Percentiles rank a stretch among this genome's conserved stretches.
phyloP scores from a whole-genome alignment of 1,284 basidiomycete species.

The Coniferiporia weirii region DNA sequence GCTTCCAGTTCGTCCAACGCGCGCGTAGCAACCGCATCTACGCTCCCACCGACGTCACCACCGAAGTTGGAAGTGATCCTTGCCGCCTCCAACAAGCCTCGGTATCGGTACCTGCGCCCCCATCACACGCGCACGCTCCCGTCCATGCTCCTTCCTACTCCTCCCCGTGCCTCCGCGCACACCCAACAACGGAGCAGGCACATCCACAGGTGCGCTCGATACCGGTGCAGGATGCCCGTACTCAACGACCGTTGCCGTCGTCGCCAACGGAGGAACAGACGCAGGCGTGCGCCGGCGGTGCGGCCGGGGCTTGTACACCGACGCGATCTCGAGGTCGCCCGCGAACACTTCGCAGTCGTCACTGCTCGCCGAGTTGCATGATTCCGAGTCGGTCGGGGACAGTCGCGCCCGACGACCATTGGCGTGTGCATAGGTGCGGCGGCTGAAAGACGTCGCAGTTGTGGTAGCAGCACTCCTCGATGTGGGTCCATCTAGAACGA shows the following conservation, averaged over 20 bases:
- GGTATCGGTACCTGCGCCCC: not conserved
- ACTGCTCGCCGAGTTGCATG: not conserved
- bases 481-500: not conserved
- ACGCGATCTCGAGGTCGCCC: constrained; percentile 58
- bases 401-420: constrained; percentile 10
- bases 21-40: not conserved
- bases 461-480: not conserved
- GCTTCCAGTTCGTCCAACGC: no score
- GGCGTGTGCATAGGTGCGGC: constrained; percentile 19
- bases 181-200: not conserved
- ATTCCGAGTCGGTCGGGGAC: constrained; percentile 17
- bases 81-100: not conserved
- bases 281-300: constrained; percentile 38
- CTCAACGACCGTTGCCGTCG: not conserved
- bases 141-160: not conserved
- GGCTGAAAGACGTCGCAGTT: not conserved
- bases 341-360: constrained; percentile 27
- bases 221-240: not conserved
- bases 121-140: not conserved
- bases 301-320: constrained; percentile 68
- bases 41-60: not conserved
- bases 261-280: not conserved
- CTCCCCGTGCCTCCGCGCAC: not conserved
- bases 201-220: constrained; percentile 3
- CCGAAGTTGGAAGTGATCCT: not conserved